Percentiles rank a stretch among this genome's conserved stretches.
Conservation (phyloP, 768 basidiomycete species). For the Cubamyces lactineus region DNA sequence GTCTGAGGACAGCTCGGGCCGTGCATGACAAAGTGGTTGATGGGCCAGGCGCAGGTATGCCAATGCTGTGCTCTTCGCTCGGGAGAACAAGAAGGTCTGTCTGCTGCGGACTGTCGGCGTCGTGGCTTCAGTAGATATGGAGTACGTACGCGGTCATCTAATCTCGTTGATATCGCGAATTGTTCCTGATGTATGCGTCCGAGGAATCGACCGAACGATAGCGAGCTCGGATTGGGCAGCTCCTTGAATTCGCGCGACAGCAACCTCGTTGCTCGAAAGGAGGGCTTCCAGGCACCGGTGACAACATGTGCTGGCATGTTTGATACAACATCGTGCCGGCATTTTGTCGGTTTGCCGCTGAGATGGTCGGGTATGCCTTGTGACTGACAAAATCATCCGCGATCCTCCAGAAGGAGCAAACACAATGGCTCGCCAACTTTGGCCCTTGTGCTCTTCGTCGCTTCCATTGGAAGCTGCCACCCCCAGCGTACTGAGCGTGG, state of each 20-base stretch:
- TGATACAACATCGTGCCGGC: neutral
- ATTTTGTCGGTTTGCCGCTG: constrained; percentile 7
- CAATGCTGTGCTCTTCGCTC: constrained; percentile 3
- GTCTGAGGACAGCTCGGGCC: neutral
- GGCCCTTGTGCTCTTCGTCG: no score
- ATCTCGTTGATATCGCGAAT: neutral
- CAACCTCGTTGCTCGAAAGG: no score
- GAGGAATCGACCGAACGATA: neutral
- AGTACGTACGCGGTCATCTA: neutral
- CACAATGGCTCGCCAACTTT: neutral
- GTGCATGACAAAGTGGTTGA: neutral
- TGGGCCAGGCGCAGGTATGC: neutral
- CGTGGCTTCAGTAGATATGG: neutral
- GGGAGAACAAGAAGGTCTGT: neutral
- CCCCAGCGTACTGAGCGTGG: neutral
- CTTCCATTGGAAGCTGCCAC: no score
- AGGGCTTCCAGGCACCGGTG: no score
- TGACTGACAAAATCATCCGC: constrained; percentile 3
- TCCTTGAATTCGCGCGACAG: neutral
- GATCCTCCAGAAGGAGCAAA: neutral
- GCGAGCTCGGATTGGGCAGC: neutral
- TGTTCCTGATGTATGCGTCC: neutral
- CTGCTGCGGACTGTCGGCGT: neutral
- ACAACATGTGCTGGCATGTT: neutral
- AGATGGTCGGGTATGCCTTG: neutral